Evolutionary conservation across 306 rosid species (phyloP).

Genomic region (Vigna angularis): DNA sequence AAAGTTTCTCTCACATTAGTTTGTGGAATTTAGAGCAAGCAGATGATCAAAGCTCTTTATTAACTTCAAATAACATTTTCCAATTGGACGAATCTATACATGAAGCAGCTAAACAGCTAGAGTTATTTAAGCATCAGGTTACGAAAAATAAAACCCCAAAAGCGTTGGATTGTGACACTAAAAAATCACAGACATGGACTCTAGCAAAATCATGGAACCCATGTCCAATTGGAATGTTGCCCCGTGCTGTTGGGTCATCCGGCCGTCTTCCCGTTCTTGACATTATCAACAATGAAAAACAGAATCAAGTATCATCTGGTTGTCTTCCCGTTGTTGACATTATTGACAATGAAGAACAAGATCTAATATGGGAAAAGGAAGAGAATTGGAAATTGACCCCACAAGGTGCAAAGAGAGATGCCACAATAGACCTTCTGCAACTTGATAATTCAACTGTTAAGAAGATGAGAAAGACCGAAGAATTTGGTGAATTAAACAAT

Average conservation of each 20-base stretch:
- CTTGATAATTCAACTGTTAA: slow-evolving; percentile 58
- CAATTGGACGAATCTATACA: slow-evolving; percentile 61
- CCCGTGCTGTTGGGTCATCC: slow-evolving; percentile 67
- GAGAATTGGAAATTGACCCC: slow-evolving; percentile 45
- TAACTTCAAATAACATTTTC: slow-evolving; percentile 43
- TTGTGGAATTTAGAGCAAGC: slow-evolving; percentile 49
- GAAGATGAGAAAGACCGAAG: slow-evolving; percentile 61
- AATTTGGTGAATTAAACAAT: slow-evolving; percentile 31
- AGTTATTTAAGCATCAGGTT: slow-evolving; percentile 60
- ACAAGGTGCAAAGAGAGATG: slow-evolving; percentile 57
- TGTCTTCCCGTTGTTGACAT: slow-evolving; percentile 65
- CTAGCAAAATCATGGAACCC: slow-evolving; percentile 78
- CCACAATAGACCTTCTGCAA: slow-evolving; percentile 52
- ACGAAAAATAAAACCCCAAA: slow-evolving; percentile 45
- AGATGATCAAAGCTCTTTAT: slow-evolving; percentile 45
- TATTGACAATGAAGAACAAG: slow-evolving; percentile 10
- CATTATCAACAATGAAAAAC: slow-evolving; percentile 9
- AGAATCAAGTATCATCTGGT: slow-evolving; percentile 49
- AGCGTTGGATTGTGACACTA: slow-evolving; percentile 40
- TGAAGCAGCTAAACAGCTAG: slow-evolving; percentile 66
- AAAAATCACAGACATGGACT: slow-evolving; percentile 62
- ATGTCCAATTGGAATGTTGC: slow-evolving; percentile 95
- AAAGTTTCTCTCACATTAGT: slow-evolving; percentile 54
- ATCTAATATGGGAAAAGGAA: slow-evolving; percentile 39
- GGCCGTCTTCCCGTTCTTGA: slow-evolving; percentile 75